Evolutionary conservation across 164 flowering plant genomes (phyloP), one percentile per base, ranked within the genome.

Genomic region (Hamamelis virginiana): DNA sequence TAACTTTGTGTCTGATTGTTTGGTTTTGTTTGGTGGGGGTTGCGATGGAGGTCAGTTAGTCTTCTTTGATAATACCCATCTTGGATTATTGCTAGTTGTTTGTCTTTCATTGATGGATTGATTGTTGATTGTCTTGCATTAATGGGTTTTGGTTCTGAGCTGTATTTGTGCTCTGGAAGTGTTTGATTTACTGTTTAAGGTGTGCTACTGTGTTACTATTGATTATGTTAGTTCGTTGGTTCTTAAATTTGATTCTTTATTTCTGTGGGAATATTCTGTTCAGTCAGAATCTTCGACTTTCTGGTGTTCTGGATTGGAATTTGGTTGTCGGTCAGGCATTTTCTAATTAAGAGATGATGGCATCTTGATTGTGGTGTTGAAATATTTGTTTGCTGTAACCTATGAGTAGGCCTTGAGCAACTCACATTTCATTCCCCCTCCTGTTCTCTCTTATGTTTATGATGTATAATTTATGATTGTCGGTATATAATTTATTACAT

Each of bases 21-120:
- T 94, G 79, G 90, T 94, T 44, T 75, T 94, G 80, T 94, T 89
- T 83, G 98, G 98, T 70, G 97, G 98, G 33, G 98, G 98, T 16
- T 85, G 82, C 73, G 96, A 90, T 50, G 98, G 97, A 88, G 98
- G 98, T 94, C 27, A 79, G 84, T 75, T 44, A 38, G 38, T 62
- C 55, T 51, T 70, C 41, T 68, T 25, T 63, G 12, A 25, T 22
- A 69, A 41, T 1, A 10, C 5, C 44, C 16, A 25, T 8, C 50
- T 48, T 19, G 21, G 14, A 5, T 14, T 5, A 33, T 18, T 0
- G 14, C 47, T 57, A 18, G 1, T 41, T 73, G 22, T 48, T 10
- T 23, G 22, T 64, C 10, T 25, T 9, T 21, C 1, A 18, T 57
- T 46, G 21, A 4, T 3, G 45, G 50, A 6, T 57, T 57, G 55